Evolutionary conservation across 2,329 filamentous ascomycete species (phyloP).

Genomic region (Emydomyces testavorans): DNA sequence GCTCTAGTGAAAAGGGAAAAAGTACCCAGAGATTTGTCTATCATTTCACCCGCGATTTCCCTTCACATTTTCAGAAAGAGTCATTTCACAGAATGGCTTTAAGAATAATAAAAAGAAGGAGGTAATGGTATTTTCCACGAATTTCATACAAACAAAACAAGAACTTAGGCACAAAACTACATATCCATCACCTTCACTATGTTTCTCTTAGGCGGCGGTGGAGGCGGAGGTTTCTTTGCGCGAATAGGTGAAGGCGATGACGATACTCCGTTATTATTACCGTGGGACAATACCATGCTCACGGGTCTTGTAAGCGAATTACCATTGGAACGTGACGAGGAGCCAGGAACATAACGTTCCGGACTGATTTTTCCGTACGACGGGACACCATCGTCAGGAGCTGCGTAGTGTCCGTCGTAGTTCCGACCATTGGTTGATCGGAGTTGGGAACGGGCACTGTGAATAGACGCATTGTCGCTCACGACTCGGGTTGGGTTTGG

Average conservation of each 20-base stretch:
- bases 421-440: conserved; percentile 28
- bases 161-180: not conserved
- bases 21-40: too few species aligned
- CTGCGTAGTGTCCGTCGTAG: conserved; percentile 40
- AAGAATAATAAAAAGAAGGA: not conserved
- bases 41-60: too few species aligned
- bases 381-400: conserved; percentile 37
- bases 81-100: not conserved
- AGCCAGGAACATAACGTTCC: conserved; percentile 40
- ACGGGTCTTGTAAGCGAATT: conserved; percentile 36
- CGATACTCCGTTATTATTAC: conserved; percentile 26
- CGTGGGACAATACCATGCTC: conserved; percentile 30
- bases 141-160: not conserved
- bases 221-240: conserved; percentile 54
- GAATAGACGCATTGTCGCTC: conserved; percentile 44
- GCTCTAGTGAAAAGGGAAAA: too few species aligned
- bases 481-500: conserved; percentile 37
- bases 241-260: conserved; percentile 33
- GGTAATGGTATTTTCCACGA: not conserved
- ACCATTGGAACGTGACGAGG: conserved; percentile 43
- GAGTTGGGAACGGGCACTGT: conserved; percentile 39
- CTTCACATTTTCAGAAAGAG: too few species aligned
- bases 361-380: conserved; percentile 39
- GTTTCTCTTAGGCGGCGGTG: conserved; percentile 51
- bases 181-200: conserved; percentile 20